Base-by-base conservation (phyloP, 257 asterid species). In the Solanum arcanum region DNA sequence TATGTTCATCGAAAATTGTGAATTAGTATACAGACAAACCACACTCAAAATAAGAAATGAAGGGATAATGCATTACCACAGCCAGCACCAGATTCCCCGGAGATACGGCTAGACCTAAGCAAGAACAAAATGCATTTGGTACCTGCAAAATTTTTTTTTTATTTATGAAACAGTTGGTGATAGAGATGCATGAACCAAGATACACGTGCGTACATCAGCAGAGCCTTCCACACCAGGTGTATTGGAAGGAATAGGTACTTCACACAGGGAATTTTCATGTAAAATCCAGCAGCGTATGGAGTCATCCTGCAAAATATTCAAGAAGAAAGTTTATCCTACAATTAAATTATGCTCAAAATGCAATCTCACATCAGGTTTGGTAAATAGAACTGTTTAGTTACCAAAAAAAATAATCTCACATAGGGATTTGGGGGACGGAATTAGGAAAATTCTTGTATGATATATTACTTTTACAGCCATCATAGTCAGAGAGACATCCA, bases 21-120 rank as follows among this genome's bases (percentile, higher is more conserved):
- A 49, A 31, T 81, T 31, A 49, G n/a, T 10, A 81, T 31, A 20
- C 46, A 81, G 70, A 81, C 27, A 31, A 81, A 81, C 69, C 69
- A 29, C 69, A 81, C 85, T 81, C 64, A 66, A 85, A 68, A 44
- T 31, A 52, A 74, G 11, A 75, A 49, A 75, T 78, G 18, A 66
- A 87, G 16, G 84, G 83, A 70, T 81, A 86, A 82, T 56, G 87
- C 20, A 44, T 83, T 95, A 96, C 99, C 99, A 94, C 94, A 27
- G 98, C 98, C 90, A 95, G 87, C 87, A 94, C 94, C 92, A 97
- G 92, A 90, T 90, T 95, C 90, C 98, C 98, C 72, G 97, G 98
- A 80, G 99, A 97, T 86, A 95, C 86, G 15, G 99, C 97, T 86
- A 97, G 90, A 89, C 99, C 99, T 90, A 93, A 97, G 94, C 98